phyloP scores from a whole-genome alignment of 495 filamentous ascomycete genomes.

The Parmelia sp. region DNA sequence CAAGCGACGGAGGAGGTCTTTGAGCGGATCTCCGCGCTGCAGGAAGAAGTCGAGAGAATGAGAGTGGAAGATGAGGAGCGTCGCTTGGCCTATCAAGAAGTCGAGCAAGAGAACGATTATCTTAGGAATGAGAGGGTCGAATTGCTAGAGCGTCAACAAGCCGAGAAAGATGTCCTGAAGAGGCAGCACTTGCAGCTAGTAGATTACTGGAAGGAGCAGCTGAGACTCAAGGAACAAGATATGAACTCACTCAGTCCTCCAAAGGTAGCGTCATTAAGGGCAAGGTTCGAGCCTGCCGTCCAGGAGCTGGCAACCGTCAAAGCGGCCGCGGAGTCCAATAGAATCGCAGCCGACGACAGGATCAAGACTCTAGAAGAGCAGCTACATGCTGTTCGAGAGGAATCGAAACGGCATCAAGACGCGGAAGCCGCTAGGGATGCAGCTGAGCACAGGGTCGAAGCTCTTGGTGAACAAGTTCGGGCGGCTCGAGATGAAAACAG shows the following conservation, averaged over 20 bases:
- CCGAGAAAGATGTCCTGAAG: background rate
- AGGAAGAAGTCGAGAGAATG: conserved; percentile 25
- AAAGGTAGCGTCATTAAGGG: background rate
- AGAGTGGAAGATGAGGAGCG: conserved; percentile 19
- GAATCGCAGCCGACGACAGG: conserved; percentile 31
- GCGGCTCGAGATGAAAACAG: conserved; percentile 1
- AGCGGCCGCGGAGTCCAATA: conserved; percentile 31
- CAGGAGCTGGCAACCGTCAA: conserved; percentile 6
- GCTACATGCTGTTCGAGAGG: conserved; percentile 8
- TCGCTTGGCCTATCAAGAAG: conserved; percentile 2
- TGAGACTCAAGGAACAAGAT: conserved; percentile 12
- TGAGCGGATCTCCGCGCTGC: conserved; percentile 23
- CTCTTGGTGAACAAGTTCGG: conserved; percentile 9
- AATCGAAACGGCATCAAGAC: background rate
- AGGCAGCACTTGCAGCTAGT: conserved; percentile 7
- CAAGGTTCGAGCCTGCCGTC: background rate
- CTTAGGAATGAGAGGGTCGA: background rate
- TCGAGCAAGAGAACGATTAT: conserved; percentile 15
- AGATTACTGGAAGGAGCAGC: conserved; percentile 13
- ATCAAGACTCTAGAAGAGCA: conserved; percentile 9
- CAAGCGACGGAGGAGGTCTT: conserved; percentile 25
- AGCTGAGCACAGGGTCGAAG: conserved; percentile 22
- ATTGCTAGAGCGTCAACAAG: conserved; percentile 4
- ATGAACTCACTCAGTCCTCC: background rate
- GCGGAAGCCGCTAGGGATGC: conserved; percentile 34